phyloP scores from a whole-genome alignment of 768 basidiomycete genomes.

The Kwoniella botswanensis region DNA sequence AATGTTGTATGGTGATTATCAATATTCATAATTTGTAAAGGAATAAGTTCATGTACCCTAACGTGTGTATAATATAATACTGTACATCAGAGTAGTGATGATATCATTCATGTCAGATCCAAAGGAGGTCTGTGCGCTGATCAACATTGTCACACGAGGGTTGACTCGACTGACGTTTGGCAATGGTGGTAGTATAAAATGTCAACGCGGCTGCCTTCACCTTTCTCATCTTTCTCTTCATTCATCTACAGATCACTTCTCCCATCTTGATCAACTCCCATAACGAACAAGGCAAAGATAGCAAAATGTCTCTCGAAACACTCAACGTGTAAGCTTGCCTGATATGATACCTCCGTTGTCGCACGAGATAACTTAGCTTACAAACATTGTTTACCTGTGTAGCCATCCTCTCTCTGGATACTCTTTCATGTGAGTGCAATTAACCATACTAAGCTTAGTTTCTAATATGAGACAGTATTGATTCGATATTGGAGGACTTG shows the following conservation, averaged over 20 bases:
- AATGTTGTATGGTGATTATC: too few species aligned
- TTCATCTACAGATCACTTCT: background rate
- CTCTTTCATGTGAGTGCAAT: constrained; percentile 18
- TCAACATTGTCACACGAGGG: background rate
- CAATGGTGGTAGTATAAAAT: background rate
- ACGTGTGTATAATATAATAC: too few species aligned
- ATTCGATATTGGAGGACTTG: too few species aligned
- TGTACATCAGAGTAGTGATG: background rate
- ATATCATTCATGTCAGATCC: background rate
- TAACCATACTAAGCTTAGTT: background rate
- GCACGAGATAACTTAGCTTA: background rate
- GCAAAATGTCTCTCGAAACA: constrained; percentile 5
- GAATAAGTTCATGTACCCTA: too few species aligned
- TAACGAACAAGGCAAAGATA: background rate
- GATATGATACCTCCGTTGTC: background rate
- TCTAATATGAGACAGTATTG: too few species aligned
- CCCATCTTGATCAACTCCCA: background rate
- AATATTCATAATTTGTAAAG: too few species aligned
- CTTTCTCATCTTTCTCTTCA: background rate
- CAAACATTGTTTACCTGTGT: background rate
- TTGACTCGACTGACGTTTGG: constrained; percentile 1
- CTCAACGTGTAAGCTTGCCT: constrained; percentile 8
- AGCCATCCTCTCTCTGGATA: constrained; percentile 22
- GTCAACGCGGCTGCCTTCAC: background rate
- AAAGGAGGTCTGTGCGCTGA: constrained; percentile 12